Percentiles rank a stretch among this genome's conserved stretches.
Conservation (phyloP, 1,284 basidiomycete species). For the Neolentinus lepideus region DNA sequence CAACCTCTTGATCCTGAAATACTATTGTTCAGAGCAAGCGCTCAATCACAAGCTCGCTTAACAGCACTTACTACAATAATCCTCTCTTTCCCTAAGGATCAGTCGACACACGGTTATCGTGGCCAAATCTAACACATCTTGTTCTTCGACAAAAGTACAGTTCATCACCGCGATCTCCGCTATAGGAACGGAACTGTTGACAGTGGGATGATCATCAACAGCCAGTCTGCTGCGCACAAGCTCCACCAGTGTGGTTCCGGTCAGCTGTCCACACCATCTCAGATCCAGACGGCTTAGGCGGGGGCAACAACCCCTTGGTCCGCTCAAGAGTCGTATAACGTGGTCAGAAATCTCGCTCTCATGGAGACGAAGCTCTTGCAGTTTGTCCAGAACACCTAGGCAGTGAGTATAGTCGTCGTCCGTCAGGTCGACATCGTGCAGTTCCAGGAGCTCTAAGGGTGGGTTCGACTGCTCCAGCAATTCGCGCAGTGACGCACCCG, state of each 20-base stretch:
- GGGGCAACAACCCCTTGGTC: slow-evolving; percentile 39
- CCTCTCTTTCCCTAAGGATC: slow-evolving; percentile 24
- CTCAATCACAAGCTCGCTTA: not conserved
- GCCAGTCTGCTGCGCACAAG: slow-evolving; percentile 34
- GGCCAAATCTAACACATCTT: slow-evolving; percentile 46
- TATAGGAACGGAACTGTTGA: slow-evolving; percentile 19
- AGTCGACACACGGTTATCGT: slow-evolving; percentile 43
- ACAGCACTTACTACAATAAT: not conserved
- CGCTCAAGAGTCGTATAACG: slow-evolving; percentile 33
- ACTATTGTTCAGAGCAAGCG: not conserved
- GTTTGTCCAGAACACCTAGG: slow-evolving; percentile 29
- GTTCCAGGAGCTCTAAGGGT: slow-evolving; percentile 41
- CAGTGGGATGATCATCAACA: slow-evolving; percentile 8
- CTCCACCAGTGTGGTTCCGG: slow-evolving; percentile 41
- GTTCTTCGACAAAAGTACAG: slow-evolving; percentile 49
- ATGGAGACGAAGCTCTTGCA: slow-evolving; percentile 49
- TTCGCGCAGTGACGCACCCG: slow-evolving; percentile 27
- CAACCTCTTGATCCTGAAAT: slow-evolving; percentile 8
- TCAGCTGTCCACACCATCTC: slow-evolving; percentile 54
- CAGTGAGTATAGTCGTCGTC: slow-evolving; percentile 32
- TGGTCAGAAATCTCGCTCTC: slow-evolving; percentile 51
- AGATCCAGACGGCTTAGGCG: slow-evolving; percentile 42
- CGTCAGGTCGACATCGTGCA: slow-evolving; percentile 48
- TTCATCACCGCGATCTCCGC: slow-evolving; percentile 47
- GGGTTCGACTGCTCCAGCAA: slow-evolving; percentile 36